Evolutionary conservation across 2,329 filamentous ascomycete species (phyloP).

Genomic region (Trichoderma semiorbis): DNA sequence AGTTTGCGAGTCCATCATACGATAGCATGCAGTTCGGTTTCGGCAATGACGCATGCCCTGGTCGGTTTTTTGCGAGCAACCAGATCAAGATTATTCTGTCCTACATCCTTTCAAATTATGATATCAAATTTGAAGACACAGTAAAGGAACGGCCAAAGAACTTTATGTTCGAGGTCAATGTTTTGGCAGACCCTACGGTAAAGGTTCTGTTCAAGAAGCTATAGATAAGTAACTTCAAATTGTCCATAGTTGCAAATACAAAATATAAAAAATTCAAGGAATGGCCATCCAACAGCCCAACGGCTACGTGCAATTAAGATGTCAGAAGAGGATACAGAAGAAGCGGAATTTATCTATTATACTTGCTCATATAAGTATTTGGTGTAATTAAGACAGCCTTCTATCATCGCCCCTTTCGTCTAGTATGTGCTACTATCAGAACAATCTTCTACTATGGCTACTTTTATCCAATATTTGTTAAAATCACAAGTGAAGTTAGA

Average conservation of each 20-base stretch:
- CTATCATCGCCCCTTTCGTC: neutral
- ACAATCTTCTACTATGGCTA: neutral
- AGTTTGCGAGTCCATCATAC: slow-evolving; percentile 47
- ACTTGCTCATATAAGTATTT: neutral
- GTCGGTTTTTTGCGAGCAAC: slow-evolving; percentile 50
- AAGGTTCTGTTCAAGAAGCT: neutral
- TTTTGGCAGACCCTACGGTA: neutral
- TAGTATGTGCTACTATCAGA: neutral
- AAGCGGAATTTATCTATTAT: neutral
- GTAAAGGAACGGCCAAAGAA: neutral
- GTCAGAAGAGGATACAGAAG: neutral
- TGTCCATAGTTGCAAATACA: neutral
- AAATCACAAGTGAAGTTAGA: no score
- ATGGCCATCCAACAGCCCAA: neutral
- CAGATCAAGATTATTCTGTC: slow-evolving; percentile 50
- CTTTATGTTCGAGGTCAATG: neutral
- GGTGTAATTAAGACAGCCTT: neutral
- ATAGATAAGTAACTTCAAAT: neutral
- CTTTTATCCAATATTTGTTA: neutral
- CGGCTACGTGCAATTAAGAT: neutral
- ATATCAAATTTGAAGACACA: slow-evolving; percentile 36
- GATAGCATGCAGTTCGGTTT: slow-evolving; percentile 50
- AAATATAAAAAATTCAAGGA: neutral
- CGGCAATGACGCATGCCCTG: slow-evolving; percentile 50
- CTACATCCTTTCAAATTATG: slow-evolving; percentile 47